phyloP scores from a whole-genome alignment of 495 filamentous ascomycete species.

The Lepidopterella palustris region DNA sequence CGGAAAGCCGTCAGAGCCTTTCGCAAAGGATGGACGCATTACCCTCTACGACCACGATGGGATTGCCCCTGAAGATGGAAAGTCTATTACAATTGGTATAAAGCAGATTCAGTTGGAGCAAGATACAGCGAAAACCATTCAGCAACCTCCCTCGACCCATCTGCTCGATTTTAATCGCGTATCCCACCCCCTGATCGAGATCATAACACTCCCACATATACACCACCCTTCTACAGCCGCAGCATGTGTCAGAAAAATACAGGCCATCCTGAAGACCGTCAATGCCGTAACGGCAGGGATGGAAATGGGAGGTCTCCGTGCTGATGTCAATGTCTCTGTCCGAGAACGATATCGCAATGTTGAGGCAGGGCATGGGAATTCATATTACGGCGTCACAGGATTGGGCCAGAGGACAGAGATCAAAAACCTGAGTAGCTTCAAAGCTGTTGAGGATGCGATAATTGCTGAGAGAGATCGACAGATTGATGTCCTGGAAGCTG shows the following conservation, averaged over 20 bases:
- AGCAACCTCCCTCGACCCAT: slow-evolving; percentile 62
- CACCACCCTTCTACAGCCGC: slow-evolving; percentile 79
- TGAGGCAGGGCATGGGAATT: slow-evolving; percentile 33
- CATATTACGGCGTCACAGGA: slow-evolving; percentile 49
- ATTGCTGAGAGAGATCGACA: slow-evolving; percentile 85
- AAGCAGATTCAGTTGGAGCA: slow-evolving; percentile 95
- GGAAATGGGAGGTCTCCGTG: slow-evolving; percentile 85
- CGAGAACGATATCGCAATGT: slow-evolving; percentile 45
- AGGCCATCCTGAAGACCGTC: slow-evolving; percentile 69
- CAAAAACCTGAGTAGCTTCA: slow-evolving; percentile 94
- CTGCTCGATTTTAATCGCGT: slow-evolving; percentile 93
- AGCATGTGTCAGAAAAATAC: slow-evolving; percentile 81
- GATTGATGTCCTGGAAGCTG: slow-evolving; percentile 70
- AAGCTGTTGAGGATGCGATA: slow-evolving; percentile 89
- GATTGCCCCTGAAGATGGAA: slow-evolving; percentile 63
- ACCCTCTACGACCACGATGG: slow-evolving; percentile 69
- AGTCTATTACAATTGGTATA: slow-evolving; percentile 65
- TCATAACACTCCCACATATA: slow-evolving; percentile 86
- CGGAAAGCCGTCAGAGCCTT: slow-evolving; percentile 50
- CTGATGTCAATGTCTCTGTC: slow-evolving; percentile 94
- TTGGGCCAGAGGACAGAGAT: slow-evolving; percentile 92
- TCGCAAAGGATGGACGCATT: slow-evolving; percentile 70
- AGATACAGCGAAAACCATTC: slow-evolving; percentile 90
- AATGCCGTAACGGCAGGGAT: slow-evolving; percentile 82
- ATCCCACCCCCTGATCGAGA: slow-evolving; percentile 83